Percentiles rank a stretch among this genome's conserved stretches.
Evolutionary conservation across 768 basidiomycete species (phyloP).

Genomic region (Agaricus subrufescens): DNA sequence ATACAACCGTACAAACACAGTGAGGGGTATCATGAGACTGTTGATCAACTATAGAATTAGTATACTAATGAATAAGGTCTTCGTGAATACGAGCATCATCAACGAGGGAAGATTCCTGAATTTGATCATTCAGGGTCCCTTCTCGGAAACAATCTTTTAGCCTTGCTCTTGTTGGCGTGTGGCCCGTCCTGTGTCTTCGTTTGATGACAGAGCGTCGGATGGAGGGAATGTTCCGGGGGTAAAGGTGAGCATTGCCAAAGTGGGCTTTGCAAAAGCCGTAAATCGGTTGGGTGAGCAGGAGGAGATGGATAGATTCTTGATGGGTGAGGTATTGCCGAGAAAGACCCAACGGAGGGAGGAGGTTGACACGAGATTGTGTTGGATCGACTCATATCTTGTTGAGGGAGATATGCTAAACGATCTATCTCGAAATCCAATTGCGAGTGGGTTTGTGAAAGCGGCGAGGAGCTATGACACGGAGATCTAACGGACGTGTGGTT

Average conservation of each 20-base stretch:
- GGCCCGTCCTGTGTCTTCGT: neutral
- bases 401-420: neutral
- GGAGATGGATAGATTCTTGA: neutral
- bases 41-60: too few relatives aligned
- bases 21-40: too few relatives aligned
- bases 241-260: slow-evolving; percentile 6
- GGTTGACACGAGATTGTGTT: neutral
- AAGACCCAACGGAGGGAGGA: neutral
- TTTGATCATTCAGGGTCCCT: too few relatives aligned
- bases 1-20: too few relatives aligned
- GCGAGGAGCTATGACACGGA: neutral
- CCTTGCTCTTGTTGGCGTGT: neutral
- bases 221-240: neutral
- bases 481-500: neutral
- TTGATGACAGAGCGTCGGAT: neutral
- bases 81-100: too few relatives aligned
- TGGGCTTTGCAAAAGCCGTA: slow-evolving; percentile 8
- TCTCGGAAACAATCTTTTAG: too few relatives aligned
- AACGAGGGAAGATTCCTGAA: too few relatives aligned
- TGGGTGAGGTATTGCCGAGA: neutral
- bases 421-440: neutral
- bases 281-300: slow-evolving; percentile 1
- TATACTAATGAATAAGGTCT: too few relatives aligned
- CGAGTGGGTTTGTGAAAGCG: neutral
- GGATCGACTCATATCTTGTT: neutral